Evolutionary conservation across 805 yeast species (phyloP).

Genomic region (Lipomyces sp.): DNA sequence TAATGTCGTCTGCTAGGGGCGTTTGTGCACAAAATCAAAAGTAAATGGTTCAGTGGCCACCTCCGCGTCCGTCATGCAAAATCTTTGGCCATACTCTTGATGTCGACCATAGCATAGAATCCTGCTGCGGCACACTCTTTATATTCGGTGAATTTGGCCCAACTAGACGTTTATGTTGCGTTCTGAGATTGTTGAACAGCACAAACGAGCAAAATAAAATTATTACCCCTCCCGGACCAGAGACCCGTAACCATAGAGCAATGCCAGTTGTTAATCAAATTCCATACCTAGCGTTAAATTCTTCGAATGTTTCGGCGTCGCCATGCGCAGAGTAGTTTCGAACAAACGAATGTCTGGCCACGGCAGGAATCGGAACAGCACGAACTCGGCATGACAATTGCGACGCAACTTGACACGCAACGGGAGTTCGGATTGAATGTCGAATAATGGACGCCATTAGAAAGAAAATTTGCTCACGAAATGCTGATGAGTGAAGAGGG

Average conservation of each 20-base stretch:
- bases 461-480: background rate
- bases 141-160: background rate
- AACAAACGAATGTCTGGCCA: conserved; percentile 40
- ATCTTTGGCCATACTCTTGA: background rate
- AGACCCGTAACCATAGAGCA: background rate
- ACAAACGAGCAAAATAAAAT: background rate
- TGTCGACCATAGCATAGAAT: background rate
- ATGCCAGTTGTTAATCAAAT: background rate
- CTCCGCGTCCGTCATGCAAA: background rate
- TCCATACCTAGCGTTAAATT: conserved; percentile 77
- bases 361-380: conserved; percentile 36
- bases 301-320: conserved; percentile 94
- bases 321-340: conserved; percentile 76
- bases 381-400: conserved; percentile 20
- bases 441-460: conserved; percentile 31
- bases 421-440: conserved; percentile 17
- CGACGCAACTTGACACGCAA: conserved; percentile 14
- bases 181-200: background rate
- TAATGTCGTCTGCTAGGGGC: background rate
- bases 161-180: background rate
- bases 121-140: background rate
- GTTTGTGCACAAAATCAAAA: background rate
- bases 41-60: no score
- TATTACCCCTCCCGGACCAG: background rate
- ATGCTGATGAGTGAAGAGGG: background rate